Conservation (phyloP, 2,329 filamentous ascomycete species). For the Cytospora chrysosperma region DNA sequence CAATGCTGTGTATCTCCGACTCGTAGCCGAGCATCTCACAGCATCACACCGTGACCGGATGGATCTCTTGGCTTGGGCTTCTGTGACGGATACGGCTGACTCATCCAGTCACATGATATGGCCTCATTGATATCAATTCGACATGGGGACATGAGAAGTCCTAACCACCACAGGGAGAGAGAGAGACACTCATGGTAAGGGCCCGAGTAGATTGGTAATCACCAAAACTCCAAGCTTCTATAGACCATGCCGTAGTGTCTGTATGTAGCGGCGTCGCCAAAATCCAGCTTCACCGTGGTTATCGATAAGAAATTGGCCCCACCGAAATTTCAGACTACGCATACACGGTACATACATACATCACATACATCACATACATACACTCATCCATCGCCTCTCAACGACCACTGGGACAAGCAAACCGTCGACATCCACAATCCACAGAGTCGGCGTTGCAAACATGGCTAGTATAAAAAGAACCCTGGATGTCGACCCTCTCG, state of each 20-base stretch:
- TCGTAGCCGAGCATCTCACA: not conserved
- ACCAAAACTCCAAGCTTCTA: not conserved
- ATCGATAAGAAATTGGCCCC: conserved; percentile 10
- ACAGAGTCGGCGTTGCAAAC: conserved; percentile 20
- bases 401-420: not conserved
- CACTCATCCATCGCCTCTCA: conserved; percentile 5
- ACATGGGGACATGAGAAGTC: not conserved
- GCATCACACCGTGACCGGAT: not conserved
- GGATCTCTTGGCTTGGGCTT: too few relatives aligned
- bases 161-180: not conserved
- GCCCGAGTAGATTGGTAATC: not conserved
- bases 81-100: not conserved
- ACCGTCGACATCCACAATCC: conserved; percentile 9
- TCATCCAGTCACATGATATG: not conserved
- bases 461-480: conserved; percentile 68
- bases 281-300: not conserved
- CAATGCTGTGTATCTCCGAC: conserved; percentile 10
- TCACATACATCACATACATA: too few relatives aligned
- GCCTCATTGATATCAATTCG: not conserved
- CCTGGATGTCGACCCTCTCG: conserved; percentile 50
- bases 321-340: conserved; percentile 14
- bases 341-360: conserved; percentile 1
- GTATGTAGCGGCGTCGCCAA: not conserved
- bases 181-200: not conserved
- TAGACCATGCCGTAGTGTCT: not conserved